These are phyloP conservation scores for Rhododendron kiyosumense DNA, from an alignment of 148 eudicot species.

Conservation along the genomic window DNA sequence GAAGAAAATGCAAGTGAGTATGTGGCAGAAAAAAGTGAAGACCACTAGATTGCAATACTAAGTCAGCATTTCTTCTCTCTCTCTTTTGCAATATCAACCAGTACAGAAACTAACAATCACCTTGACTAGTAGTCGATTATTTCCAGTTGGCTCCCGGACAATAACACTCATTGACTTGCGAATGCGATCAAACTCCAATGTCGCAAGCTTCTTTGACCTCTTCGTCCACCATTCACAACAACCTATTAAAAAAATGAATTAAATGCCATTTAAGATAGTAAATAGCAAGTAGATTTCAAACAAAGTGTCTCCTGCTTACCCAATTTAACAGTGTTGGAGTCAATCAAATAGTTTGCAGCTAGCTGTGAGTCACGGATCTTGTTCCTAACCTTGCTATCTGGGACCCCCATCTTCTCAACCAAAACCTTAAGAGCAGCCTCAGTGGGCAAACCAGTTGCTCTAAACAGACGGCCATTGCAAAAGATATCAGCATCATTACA, in stretches of 20 bases:
- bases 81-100: not conserved
- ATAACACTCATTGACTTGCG: constrained; percentile 95
- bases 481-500: constrained; percentile 84
- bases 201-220: constrained; percentile 66
- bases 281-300: not conserved
- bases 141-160: constrained; percentile 56
- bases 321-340: constrained; percentile 45
- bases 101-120: constrained; percentile 23
- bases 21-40: not conserved
- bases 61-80: not conserved
- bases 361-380: constrained; percentile 55
- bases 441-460: constrained; percentile 75
- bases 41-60: not conserved
- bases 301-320: constrained; percentile 34
- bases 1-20: not conserved
- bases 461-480: constrained; percentile 50
- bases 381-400: constrained; percentile 58
- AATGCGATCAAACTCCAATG: constrained; percentile 81
- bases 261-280: not conserved
- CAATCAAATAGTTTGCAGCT: constrained; percentile 53
- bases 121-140: constrained; percentile 78
- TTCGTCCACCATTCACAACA: constrained; percentile 79
- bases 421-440: constrained; percentile 94
- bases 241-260: constrained; percentile 26
- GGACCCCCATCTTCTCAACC: constrained; percentile 92